Conservation (phyloP, 163 green algal genomes). For the Chloromonas sp. region DNA sequence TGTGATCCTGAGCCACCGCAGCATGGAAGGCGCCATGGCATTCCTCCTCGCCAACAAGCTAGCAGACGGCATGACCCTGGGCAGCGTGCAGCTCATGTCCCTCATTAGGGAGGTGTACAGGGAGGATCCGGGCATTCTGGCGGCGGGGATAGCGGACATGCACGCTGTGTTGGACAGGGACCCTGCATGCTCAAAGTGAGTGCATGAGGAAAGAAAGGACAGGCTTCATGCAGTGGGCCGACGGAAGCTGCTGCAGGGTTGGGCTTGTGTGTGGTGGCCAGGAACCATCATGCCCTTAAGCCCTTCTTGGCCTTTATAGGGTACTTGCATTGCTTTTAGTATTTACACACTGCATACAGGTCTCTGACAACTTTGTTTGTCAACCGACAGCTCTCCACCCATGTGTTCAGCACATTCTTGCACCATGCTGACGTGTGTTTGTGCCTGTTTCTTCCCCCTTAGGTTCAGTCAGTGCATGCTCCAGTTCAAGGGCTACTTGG, state of each 20-base stretch:
- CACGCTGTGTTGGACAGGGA: conserved; percentile 90
- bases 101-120: conserved; percentile 70
- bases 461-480: conserved; percentile 77
- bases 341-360: too few species aligned
- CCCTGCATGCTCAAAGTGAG: conserved; percentile 79
- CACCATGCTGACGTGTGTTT: background rate
- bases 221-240: background rate
- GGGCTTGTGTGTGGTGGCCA: background rate
- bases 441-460: background rate
- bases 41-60: conserved; percentile 90
- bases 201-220: background rate
- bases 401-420: background rate
- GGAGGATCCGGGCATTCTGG: conserved; percentile 47
- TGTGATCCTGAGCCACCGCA: conserved; percentile 63
- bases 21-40: conserved; percentile 63
- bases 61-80: conserved; percentile 63
- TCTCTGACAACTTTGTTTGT: too few species aligned
- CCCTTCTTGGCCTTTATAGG: too few species aligned
- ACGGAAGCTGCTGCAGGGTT: background rate
- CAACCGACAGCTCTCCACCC: too few species aligned
- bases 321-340: too few species aligned
- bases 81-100: conserved; percentile 65
- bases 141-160: conserved; percentile 43
- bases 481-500: conserved; percentile 93
- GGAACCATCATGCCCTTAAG: too few species aligned